A percentile compares a stretch with the other conserved stretches of the same genome.
These are phyloP conservation scores for Chimonanthus praecox DNA, from an alignment of 164 flowering plant species.

Conservation along the genomic window DNA sequence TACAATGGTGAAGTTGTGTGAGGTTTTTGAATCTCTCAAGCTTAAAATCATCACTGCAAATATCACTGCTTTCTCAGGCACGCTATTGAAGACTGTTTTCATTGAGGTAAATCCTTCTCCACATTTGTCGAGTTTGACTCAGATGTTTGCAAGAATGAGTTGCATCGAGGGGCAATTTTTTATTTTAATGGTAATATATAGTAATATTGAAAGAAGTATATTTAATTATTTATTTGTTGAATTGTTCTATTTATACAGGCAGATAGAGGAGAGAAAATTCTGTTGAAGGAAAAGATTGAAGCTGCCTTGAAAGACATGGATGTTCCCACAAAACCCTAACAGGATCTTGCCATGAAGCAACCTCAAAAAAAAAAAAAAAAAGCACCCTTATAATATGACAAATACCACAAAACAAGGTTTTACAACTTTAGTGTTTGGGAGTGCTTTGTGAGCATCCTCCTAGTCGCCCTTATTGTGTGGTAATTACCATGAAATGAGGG, in stretches of 20 bases:
- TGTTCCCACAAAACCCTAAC: constrained; percentile 32
- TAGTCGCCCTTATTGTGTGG: too few relatives aligned
- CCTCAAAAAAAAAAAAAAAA: background rate
- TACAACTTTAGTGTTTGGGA: too few relatives aligned
- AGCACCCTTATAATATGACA: background rate
- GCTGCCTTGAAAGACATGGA: constrained; percentile 50
- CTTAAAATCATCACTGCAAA: constrained; percentile 67
- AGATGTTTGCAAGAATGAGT: background rate
- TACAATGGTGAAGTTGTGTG: constrained; percentile 72
- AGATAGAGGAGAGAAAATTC: constrained; percentile 53
- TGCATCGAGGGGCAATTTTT: background rate
- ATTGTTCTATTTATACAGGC: constrained; percentile 35
- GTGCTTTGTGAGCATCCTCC: too few relatives aligned
- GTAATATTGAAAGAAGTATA: background rate
- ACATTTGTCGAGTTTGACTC: background rate
- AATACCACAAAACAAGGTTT: too few relatives aligned
- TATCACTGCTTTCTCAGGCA: constrained; percentile 61
- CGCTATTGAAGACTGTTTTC: constrained; percentile 61
- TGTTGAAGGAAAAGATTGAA: constrained; percentile 43
- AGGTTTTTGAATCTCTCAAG: constrained; percentile 66
- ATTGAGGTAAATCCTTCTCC: constrained; percentile 47
- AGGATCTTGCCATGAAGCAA: background rate
- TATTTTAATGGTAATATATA: background rate
- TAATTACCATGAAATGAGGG: too few relatives aligned
- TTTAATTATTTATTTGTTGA: background rate